A percentile compares a stretch with the other conserved stretches of the same genome.
phyloP scores from a whole-genome alignment of 176 grass and related monocot genomes.

The Thinopyrum elongatum region DNA sequence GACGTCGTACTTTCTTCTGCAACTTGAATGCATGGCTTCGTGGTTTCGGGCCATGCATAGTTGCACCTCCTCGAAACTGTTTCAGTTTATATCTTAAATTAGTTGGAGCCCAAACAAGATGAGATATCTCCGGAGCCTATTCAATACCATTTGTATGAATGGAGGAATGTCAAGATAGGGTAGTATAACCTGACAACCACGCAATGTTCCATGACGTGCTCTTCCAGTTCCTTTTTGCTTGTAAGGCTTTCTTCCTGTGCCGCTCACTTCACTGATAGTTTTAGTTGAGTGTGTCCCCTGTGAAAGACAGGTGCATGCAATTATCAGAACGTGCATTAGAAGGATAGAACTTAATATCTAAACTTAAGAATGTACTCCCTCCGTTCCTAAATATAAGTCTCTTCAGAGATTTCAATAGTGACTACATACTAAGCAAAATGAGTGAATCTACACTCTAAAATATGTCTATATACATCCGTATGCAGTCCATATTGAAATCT shows the following conservation, averaged over 20 bases:
- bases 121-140: background rate
- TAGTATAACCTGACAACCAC: constrained; percentile 66
- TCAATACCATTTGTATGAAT: background rate
- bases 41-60: constrained; percentile 92
- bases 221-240: constrained; percentile 78
- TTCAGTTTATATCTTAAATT: constrained; percentile 28
- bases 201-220: constrained; percentile 79
- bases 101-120: constrained; percentile 2
- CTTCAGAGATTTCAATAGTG: too few relatives aligned
- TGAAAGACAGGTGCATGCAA: constrained; percentile 2
- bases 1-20: constrained; percentile 77
- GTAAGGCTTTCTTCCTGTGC: constrained; percentile 82
- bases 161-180: background rate
- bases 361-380: background rate
- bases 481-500: too few relatives aligned
- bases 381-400: too few relatives aligned
- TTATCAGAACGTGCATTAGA: background rate
- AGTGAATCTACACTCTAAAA: too few relatives aligned
- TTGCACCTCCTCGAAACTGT: constrained; percentile 82
- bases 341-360: background rate
- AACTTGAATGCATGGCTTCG: constrained; percentile 87
- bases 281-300: constrained; percentile 91
- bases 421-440: too few relatives aligned
- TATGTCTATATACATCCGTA: too few relatives aligned
- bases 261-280: constrained; percentile 85